Conservation (phyloP, 805 yeast species). For the Wickerhamomyces canadensis region DNA sequence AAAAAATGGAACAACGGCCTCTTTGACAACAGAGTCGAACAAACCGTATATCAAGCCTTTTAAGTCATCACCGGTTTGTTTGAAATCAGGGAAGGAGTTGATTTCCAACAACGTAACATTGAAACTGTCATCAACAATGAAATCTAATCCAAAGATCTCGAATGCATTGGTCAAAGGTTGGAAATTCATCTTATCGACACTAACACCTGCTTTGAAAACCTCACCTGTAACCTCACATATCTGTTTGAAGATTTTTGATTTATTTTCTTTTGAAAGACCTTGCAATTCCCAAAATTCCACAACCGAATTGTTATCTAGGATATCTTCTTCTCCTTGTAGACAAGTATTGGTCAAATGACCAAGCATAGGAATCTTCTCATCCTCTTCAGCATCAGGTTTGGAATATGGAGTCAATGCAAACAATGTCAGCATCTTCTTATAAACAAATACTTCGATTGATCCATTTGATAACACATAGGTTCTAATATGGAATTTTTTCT, state of each 20-base stretch:
- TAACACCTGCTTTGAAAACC: constrained; percentile 72
- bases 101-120: constrained; percentile 70
- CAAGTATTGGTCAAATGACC: constrained; percentile 95
- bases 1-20: constrained; percentile 47
- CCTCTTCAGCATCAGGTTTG: constrained; percentile 29
- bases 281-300: constrained; percentile 55
- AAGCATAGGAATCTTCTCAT: constrained; percentile 31
- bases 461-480: constrained; percentile 77
- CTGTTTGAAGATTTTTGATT: constrained; percentile 40
- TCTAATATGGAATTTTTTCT: constrained; percentile 84
- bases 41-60: constrained; percentile 60
- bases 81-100: constrained; percentile 94
- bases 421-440: constrained; percentile 71
- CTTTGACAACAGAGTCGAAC: constrained; percentile 49
- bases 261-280: constrained; percentile 34
- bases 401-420: constrained; percentile 60
- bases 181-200: constrained; percentile 79
- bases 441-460: constrained; percentile 71
- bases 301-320: constrained; percentile 40
- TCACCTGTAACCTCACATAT: constrained; percentile 63
- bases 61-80: constrained; percentile 83
- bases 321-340: constrained; percentile 53
- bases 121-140: constrained; percentile 55
- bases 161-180: constrained; percentile 75
- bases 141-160: constrained; percentile 88